Percentiles rank a stretch among this genome's conserved stretches.
These are phyloP conservation scores for Penium margaritaceum DNA, from an alignment of 139 green algal species.

Conservation along the genomic window DNA sequence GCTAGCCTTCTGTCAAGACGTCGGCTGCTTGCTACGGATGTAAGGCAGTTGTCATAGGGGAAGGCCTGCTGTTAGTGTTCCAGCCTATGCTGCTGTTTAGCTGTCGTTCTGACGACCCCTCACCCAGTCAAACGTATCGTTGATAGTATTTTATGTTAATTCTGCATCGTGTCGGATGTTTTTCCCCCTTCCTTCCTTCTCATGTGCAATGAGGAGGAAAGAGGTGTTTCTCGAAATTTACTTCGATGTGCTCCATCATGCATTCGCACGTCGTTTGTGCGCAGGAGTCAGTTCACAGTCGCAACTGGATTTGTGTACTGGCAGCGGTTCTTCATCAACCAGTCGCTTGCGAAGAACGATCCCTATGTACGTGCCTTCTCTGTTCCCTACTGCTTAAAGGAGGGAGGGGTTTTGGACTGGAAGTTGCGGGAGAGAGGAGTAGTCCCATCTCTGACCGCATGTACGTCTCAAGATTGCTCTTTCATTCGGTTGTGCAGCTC, in stretches of 20 bases:
- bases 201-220: neutral
- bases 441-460: neutral
- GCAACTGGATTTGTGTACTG: conserved; percentile 33
- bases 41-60: neutral
- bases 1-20: conserved; percentile 8
- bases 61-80: neutral
- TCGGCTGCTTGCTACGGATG: conserved; percentile 24
- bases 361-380: conserved; percentile 19
- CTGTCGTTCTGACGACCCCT: neutral
- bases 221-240: neutral
- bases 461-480: neutral
- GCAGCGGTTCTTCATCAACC: conserved; percentile 34
- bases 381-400: no score
- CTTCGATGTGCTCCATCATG: no score
- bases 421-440: neutral
- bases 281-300: conserved; percentile 28
- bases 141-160: neutral
- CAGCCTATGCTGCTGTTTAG: neutral
- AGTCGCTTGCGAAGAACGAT: conserved; percentile 34
- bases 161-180: no score
- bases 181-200: no score
- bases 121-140: neutral
- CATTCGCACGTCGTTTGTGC: no score
- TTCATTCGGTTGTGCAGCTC: no score
- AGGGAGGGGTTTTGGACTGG: neutral